Base-by-base conservation (phyloP, 2,329 filamentous ascomycete species). In the Aaosphaeria pasadenensis region DNA sequence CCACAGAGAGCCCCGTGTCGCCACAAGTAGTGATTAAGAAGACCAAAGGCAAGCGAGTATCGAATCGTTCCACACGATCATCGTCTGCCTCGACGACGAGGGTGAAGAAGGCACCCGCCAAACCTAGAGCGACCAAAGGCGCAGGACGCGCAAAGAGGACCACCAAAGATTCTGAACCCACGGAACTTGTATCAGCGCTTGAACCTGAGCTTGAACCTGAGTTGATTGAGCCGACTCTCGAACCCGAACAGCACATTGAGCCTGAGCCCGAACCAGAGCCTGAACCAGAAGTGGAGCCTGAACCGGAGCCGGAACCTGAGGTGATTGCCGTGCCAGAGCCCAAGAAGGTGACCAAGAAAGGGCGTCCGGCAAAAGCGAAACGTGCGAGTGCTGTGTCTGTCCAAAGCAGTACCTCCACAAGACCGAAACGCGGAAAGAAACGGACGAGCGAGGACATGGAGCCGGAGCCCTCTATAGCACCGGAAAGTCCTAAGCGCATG, bases 11-110 rank as follows among this genome's bases (percentile, higher is more conserved):
- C 11, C 49, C 46, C 4, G 29, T 5, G 6, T 6, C 39, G 39
- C 29, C n/a, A 5, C 17, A 39, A 39, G n/a, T 42, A 43, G 44
- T 60, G 53, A 11, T 45, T 53, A 7, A 41, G 9, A 55, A 52
- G 41, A 62, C 62, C 35, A 65, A 62, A 42, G 53, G 57, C 30
- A 67, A 66, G 47, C 63, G 62, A 28, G 39, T 57, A 6, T 68
- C 64, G 7, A 62, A 46, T 7, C 51, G 55, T 28, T 51, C 58
- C 5, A 60, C 59, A 6, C 58, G n/a, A 17, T 40, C 42, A 17
- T 32, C 38, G n/a, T 39, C 36, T 5, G 42, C 35, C 17, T 33
- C 32, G 35, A 13, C 46, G n/a, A 44, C 5, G 5, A 42, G 32
- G 4, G 30, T 30, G 11, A 39, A 38, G 45, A 46, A 48, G 39